Evolutionary conservation across 306 rosid genomes (phyloP).

Genomic region (Castanea mollissima): DNA sequence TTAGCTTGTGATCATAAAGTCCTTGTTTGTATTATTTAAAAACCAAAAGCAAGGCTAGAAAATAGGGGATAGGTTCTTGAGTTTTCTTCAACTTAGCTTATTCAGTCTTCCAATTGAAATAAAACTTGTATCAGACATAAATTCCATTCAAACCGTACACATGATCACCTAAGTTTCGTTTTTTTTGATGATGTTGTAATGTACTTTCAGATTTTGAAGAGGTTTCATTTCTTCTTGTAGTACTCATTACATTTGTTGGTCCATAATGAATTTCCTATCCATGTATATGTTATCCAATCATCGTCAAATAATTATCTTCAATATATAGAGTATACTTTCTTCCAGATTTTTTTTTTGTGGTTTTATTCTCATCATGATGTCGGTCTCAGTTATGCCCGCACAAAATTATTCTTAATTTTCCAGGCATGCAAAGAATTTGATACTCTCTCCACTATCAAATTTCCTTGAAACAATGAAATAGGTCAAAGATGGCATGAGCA

Average conservation of each 20-base stretch:
- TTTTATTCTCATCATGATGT: not conserved
- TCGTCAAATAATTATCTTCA: not conserved
- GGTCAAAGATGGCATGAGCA: not conserved
- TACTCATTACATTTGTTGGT: not conserved
- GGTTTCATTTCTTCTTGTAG: not conserved
- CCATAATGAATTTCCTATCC: not conserved
- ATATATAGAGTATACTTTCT: too few relatives aligned
- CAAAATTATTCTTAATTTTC: not conserved
- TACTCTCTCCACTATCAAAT: not conserved
- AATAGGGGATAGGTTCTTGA: not conserved
- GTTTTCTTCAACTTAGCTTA: not conserved
- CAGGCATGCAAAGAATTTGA: not conserved
- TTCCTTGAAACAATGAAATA: not conserved
- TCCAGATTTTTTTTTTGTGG: not conserved
- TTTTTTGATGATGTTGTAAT: not conserved
- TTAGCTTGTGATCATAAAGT: not conserved
- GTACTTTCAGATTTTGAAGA: not conserved
- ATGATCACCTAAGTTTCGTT: not conserved
- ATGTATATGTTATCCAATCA: not conserved
- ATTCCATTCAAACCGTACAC: not conserved
- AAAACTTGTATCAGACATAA: not conserved
- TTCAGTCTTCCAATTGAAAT: not conserved
- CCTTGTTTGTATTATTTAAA: too few relatives aligned
- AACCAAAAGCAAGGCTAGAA: not conserved
- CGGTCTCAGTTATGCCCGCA: not conserved